Evolutionary conservation across 2,329 filamentous ascomycete genomes (phyloP), one percentile per base, ranked within the genome.

Genomic region (Daldinia sp.): DNA sequence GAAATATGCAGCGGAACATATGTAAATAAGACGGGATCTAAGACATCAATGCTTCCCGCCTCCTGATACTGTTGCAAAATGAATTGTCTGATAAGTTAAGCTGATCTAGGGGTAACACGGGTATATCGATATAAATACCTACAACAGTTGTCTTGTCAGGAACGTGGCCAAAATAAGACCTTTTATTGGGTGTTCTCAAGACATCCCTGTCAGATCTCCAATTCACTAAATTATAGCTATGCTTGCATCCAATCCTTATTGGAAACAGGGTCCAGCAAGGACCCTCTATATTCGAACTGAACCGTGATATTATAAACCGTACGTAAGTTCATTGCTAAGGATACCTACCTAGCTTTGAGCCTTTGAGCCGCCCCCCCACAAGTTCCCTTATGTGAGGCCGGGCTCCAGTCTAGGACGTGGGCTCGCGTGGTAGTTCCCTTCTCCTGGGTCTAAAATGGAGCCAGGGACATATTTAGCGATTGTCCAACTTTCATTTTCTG

Each of bases 381-480:
- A 62, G 48, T 48, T 63, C 33, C 54, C 61, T 68, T 63, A 68
- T 70, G 64, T 59, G 59, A 65, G 60, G 66, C 62, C 6, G 56
- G 63, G 64, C 54, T 65, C 68, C 51, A 65, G 41, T 51, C 60
- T 63, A 46, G 50, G 58, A 63, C 51, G 61, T 60, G 53, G 51
- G 54, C 55, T 51, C 46, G 46, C 46, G 15, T 51, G 26, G 26
- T 13, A 68, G 60, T 64, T 46, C 53, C 56, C 65, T 23, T 66
- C 55, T 59, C 48, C 44, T 61, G 56, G 68, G 66, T 64, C 64
- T 61, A 74, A 53, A 48, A 75, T 74, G 73, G 73, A 74, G 15
- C 58, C 68, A 13, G 70, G 72, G 51, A 71, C 68, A 13, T 67
- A 70, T 65, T 20, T 75, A 64, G 57, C 68, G 33, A 65, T 74